phyloP scores from a whole-genome alignment of 2,329 filamentous ascomycete species.

The Zymoseptoria ardabiliae region DNA sequence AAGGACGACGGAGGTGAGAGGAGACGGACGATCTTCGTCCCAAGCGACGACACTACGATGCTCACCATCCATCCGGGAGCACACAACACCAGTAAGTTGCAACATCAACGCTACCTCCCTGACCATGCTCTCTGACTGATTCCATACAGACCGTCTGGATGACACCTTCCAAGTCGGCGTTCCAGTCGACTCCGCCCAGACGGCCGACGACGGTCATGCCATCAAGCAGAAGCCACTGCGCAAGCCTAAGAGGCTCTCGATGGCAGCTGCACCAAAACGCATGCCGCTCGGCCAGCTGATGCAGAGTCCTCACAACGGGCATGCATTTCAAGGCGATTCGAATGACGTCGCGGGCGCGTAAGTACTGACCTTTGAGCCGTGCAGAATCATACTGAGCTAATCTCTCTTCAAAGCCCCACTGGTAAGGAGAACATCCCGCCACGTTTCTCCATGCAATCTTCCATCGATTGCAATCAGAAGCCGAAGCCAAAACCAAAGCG shows the following conservation, averaged over 20 bases:
- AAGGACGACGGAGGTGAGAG: slow-evolving; percentile 13
- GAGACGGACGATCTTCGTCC: slow-evolving; percentile 45
- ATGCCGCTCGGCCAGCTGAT: slow-evolving; percentile 41
- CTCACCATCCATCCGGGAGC: slow-evolving; percentile 46
- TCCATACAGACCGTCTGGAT: slow-evolving; percentile 22
- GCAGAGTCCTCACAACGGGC: not conserved
- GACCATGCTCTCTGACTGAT: not conserved
- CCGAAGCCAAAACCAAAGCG: not conserved
- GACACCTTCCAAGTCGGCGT: slow-evolving; percentile 25
- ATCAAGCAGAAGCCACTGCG: slow-evolving; percentile 14
- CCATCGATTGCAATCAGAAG: not conserved
- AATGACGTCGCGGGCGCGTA: slow-evolving; percentile 40
- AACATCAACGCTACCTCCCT: not conserved
- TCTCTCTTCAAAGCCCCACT: slow-evolving; percentile 34
- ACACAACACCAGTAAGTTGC: slow-evolving; percentile 7
- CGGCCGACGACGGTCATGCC: not conserved
- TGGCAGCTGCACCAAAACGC: slow-evolving; percentile 43
- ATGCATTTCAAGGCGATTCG: no score
- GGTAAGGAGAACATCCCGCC: slow-evolving; percentile 60
- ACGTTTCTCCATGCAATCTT: slow-evolving; percentile 12
- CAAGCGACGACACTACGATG: slow-evolving; percentile 43
- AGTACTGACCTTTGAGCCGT: not conserved
- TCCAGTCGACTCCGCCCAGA: not conserved
- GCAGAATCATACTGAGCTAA: not conserved
- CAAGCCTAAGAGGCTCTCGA: slow-evolving; percentile 31